Conservation (phyloP, 2,329 filamentous ascomycete genomes). For the Spiromastix sp. region DNA sequence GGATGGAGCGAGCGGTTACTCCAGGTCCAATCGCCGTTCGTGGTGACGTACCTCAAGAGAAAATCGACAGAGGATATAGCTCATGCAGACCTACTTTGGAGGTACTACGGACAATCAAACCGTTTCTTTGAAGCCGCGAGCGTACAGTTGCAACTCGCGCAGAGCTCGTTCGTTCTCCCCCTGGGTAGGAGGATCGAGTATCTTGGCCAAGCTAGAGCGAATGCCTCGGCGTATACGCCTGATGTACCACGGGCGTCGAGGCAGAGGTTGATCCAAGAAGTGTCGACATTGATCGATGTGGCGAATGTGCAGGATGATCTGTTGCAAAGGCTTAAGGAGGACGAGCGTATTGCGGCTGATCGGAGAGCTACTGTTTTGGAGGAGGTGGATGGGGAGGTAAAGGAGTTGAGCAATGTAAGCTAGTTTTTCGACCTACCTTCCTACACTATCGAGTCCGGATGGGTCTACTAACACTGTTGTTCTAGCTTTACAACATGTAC, state of each 20-base stretch:
- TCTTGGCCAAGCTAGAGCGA: conserved; percentile 81
- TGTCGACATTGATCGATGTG: conserved; percentile 78
- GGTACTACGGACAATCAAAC: conserved; percentile 77
- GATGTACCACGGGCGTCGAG: conserved; percentile 70
- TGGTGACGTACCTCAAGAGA: conserved; percentile 74
- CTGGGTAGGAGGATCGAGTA: conserved; percentile 82
- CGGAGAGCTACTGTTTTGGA: conserved; percentile 54
- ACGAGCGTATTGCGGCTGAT: conserved; percentile 56
- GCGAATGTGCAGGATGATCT: conserved; percentile 93
- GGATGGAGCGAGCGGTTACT: conserved; percentile 79
- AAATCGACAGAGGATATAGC: conserved; percentile 61
- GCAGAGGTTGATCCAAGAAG: conserved; percentile 74
- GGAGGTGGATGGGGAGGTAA: conserved; percentile 66
- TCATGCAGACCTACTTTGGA: conserved; percentile 85
- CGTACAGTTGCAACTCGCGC: conserved; percentile 74
- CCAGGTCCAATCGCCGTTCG: conserved; percentile 71
- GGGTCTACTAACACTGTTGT: conserved; percentile 16
- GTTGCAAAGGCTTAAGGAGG: conserved; percentile 63
- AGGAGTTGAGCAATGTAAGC: conserved; percentile 65
- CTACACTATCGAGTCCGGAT: not conserved
- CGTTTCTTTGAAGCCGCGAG: conserved; percentile 78
- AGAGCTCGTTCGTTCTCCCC: conserved; percentile 68
- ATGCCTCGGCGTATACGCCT: conserved; percentile 72
- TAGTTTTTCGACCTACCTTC: conserved; percentile 7
- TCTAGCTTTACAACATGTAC: conserved; percentile 80